These are phyloP conservation scores for Penicillium janthinellum DNA, from an alignment of 2,329 filamentous ascomycete genomes.

Conservation along the genomic window DNA sequence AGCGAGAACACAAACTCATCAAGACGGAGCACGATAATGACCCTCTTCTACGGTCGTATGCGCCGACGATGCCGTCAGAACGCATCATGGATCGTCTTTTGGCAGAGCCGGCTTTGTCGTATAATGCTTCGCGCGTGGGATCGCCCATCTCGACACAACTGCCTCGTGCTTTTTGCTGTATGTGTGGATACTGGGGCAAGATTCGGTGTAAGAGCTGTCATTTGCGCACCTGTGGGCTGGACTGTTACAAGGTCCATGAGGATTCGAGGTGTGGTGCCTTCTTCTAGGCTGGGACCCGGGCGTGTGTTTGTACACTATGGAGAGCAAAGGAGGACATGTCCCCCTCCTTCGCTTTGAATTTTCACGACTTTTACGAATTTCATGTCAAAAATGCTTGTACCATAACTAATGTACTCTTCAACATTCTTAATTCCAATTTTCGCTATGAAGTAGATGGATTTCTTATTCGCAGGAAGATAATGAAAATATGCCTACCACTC, in stretches of 20 bases:
- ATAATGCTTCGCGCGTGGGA: conserved; percentile 48
- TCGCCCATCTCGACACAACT: conserved; percentile 37
- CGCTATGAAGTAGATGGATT: neutral
- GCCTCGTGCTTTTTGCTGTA: conserved; percentile 48
- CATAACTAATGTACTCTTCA: neutral
- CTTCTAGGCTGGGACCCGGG: conserved; percentile 27
- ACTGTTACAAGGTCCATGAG: conserved; percentile 52
- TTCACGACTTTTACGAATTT: conserved; percentile 2
- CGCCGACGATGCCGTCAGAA: conserved; percentile 47
- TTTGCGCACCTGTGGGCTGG: conserved; percentile 49
- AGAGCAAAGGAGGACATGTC: neutral
- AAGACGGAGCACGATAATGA: conserved; percentile 44
- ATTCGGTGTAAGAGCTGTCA: conserved; percentile 52
- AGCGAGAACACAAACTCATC: conserved; percentile 30
- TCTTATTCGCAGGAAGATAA: neutral
- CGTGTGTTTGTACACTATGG: conserved; percentile 14
- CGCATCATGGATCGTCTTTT: conserved; percentile 49
- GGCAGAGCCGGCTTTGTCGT: conserved; percentile 50
- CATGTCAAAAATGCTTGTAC: neutral
- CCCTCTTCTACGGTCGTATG: conserved; percentile 45
- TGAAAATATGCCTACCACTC: conserved; percentile 6
- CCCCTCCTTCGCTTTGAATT: neutral
- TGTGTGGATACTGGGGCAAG: conserved; percentile 56
- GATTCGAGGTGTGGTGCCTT: conserved; percentile 50
- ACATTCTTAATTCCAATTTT: neutral